Conservation (phyloP, 225 moss, liverwort and hornwort genomes). For the Antitrichia curtipendula region DNA sequence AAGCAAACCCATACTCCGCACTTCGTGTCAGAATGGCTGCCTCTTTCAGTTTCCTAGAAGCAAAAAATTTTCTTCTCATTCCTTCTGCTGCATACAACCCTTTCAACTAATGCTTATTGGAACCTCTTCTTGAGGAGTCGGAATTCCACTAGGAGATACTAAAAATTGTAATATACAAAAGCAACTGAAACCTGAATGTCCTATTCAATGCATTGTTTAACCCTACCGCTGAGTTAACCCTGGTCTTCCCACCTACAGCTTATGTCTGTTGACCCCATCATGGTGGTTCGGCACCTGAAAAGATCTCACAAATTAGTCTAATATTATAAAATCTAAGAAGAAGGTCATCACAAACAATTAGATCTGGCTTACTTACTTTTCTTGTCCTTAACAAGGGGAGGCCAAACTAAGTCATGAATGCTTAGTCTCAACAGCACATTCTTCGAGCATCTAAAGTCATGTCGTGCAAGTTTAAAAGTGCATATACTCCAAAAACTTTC, state of each 20-base stretch:
- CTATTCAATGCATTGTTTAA: neutral
- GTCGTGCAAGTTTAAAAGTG: neutral
- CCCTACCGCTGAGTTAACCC: neutral
- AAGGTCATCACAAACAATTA: neutral
- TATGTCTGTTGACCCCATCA: neutral
- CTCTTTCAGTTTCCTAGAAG: neutral
- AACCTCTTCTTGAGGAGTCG: neutral
- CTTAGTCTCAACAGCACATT: neutral
- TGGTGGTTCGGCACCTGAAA: neutral
- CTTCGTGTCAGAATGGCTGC: neutral
- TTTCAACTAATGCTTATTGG: neutral
- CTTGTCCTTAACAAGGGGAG: neutral
- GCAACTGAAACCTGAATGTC: neutral
- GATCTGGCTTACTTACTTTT: neutral
- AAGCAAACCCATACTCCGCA: neutral
- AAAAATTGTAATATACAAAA: neutral
- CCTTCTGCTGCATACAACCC: neutral
- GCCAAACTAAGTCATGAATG: neutral
- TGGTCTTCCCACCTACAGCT: neutral
- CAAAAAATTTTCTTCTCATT: neutral
- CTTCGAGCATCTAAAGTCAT: neutral
- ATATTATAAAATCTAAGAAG: neutral
- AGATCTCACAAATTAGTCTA: neutral
- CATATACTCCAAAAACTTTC: neutral
- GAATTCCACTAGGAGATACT: neutral